Evolutionary conservation across 495 filamentous ascomycete species (phyloP).

Genomic region (Rhypophila decipiens): DNA sequence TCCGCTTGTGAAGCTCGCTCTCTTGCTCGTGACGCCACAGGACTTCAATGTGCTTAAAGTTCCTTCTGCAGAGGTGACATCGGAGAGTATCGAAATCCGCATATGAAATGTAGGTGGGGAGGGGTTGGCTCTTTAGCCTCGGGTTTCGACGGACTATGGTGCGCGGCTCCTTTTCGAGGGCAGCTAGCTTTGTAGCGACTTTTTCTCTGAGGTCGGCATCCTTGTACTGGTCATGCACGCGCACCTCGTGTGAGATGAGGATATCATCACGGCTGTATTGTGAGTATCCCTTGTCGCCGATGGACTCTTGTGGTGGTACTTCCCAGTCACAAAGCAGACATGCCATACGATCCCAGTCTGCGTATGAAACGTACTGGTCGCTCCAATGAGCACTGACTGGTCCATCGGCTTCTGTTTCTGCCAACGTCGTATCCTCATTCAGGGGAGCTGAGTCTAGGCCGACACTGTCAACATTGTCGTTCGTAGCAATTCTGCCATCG

Average conservation of each 20-base stretch:
- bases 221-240: conserved; percentile 20
- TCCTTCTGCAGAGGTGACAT: conserved; percentile 70
- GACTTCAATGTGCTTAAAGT: conserved; percentile 62
- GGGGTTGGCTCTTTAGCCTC: conserved; percentile 16
- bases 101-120: conserved; percentile 46
- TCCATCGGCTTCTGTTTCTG: conserved; percentile 1
- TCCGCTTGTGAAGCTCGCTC: conserved; percentile 66
- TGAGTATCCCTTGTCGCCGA: conserved; percentile 13
- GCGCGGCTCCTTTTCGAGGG: conserved; percentile 17
- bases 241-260: conserved; percentile 25
- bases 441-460: too few species aligned
- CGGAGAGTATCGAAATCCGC: conserved; percentile 63
- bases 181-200: conserved; percentile 25
- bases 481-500: conserved; percentile 3
- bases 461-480: too few species aligned
- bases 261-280: conserved; percentile 21
- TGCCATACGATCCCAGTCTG: conserved; percentile 25
- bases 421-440: conserved; percentile 11
- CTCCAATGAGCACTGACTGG: conserved; percentile 15
- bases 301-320: conserved; percentile 13
- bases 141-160: conserved; percentile 21
- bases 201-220: conserved; percentile 25
- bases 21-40: conserved; percentile 71
- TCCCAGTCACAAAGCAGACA: conserved; percentile 29
- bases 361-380: conserved; percentile 26